These are phyloP conservation scores for Nitzschia inconspicua DNA, from an alignment of 108 stramenopile species.

Conservation along the genomic window DNA sequence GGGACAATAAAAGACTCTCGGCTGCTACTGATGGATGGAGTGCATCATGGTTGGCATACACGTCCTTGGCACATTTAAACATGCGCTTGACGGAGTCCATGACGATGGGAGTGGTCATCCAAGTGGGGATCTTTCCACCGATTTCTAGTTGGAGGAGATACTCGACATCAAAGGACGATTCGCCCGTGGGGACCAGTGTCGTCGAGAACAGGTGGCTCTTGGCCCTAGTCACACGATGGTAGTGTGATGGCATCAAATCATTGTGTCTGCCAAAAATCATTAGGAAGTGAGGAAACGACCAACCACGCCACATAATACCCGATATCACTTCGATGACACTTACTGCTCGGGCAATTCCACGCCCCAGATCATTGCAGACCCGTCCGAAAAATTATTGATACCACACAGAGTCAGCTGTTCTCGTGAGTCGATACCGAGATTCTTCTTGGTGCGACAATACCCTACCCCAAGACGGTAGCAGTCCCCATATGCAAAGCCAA, in stretches of 20 bases:
- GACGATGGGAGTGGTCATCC: slow-evolving; percentile 63
- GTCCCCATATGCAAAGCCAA: slow-evolving; percentile 67
- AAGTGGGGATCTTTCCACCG: slow-evolving; percentile 66
- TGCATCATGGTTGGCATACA: slow-evolving; percentile 1
- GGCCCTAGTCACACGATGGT: slow-evolving; percentile 53
- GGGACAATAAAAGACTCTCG: too few species aligned
- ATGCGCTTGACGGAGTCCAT: slow-evolving; percentile 60
- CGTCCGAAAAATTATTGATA: slow-evolving; percentile 58
- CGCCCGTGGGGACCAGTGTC: slow-evolving; percentile 56
- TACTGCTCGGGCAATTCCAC: slow-evolving; percentile 69
- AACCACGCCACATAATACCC: background rate
- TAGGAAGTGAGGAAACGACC: background rate
- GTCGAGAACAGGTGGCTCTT: slow-evolving; percentile 56
- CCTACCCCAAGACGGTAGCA: slow-evolving; percentile 60
- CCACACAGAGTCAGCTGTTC: slow-evolving; percentile 76
- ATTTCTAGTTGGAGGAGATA: slow-evolving; percentile 72
- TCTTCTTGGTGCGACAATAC: slow-evolving; percentile 49
- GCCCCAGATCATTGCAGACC: slow-evolving; percentile 67
- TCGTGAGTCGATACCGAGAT: slow-evolving; percentile 48
- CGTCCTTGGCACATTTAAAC: slow-evolving; percentile 17
- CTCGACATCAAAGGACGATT: slow-evolving; percentile 66
- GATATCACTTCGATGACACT: slow-evolving; percentile 21
- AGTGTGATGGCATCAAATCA: slow-evolving; percentile 55
- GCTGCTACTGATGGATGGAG: too few species aligned
- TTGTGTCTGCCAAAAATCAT: slow-evolving; percentile 50